Percentiles rank a stretch among this genome's conserved stretches.
phyloP scores from a whole-genome alignment of 495 filamentous ascomycete genomes.

The Haplographium delicatum region DNA sequence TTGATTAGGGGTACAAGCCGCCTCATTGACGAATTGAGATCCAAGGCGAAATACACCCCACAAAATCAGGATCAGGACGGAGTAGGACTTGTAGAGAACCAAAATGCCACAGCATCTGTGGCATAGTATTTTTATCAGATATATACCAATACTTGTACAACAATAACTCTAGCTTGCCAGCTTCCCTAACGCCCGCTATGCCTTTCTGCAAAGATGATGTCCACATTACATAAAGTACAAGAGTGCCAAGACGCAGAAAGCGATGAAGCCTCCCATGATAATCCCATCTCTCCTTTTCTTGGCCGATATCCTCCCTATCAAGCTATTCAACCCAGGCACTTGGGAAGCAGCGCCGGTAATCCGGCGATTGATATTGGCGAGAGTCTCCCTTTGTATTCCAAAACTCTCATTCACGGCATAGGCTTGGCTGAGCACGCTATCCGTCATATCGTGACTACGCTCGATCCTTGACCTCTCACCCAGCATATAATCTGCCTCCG shows the following conservation, averaged over 20 bases:
- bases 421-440: conserved; percentile 90
- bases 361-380: conserved; percentile 79
- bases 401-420: conserved; percentile 96
- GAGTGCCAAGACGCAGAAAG: conserved; percentile 82
- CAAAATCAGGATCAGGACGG: not conserved
- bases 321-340: conserved; percentile 86
- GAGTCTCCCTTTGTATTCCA: conserved; percentile 74
- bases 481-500: conserved; percentile 95
- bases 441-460: conserved; percentile 77
- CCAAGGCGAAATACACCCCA: conserved; percentile 4
- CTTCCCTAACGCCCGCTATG: conserved; percentile 22
- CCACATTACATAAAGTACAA: conserved; percentile 66
- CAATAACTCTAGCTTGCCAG: conserved; percentile 13
- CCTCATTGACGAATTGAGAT: conserved; percentile 56
- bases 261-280: conserved; percentile 85
- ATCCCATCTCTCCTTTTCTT: conserved; percentile 95
- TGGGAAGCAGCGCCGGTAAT: conserved; percentile 84
- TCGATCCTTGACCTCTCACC: conserved; percentile 83
- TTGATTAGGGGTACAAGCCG: conserved; percentile 63
- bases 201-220: conserved; percentile 9
- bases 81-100: not conserved
- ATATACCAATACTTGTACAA: conserved; percentile 28
- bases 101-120: conserved; percentile 9
- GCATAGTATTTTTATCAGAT: conserved; percentile 14
- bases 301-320: conserved; percentile 90